Evolutionary conservation across 805 yeast genomes (phyloP), one percentile per base, ranked within the genome.

Genomic region (Ogataea zsoltii): DNA sequence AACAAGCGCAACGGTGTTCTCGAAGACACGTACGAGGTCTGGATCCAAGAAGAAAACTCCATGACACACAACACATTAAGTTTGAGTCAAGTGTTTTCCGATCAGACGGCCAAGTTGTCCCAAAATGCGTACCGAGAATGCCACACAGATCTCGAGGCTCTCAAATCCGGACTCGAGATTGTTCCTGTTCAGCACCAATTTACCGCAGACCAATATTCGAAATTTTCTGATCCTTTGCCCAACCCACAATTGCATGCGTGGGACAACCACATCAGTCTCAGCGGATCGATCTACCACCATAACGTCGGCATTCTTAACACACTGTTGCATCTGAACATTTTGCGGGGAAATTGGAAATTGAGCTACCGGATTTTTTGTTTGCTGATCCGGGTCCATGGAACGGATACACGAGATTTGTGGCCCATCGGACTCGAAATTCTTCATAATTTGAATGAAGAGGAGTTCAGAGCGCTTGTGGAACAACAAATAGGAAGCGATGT

Each of bases 361-460:
- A 85, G 87, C 0, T 80, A 78, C 54, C 71, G 71, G 43, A 63
- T 79, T 7, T 80, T 80, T 51, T 60, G 78, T 9, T 42, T 79
- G 2, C 58, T 85, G 17, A 58, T 81, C 2, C 60, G 84, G 41
- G 53, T 76, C 1, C 76, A 76, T 1, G 60, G 61, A 1, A 70
- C 78, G 10, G 88, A 85, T 57, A 58, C 83, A 5, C 66, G 80
- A 43, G 63, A 75, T 3, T 57, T 83, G 10, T 85, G 91, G 91
- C 77, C 85, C 0, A 30, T 83, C 0, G 90, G 86, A 0, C 61
- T 80, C 4, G 83, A 79, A 48, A 77, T 84, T 4, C 56, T 84
- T 17, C 55, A 57, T 26, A 44, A 58, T 18, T 37, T 62, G 37
- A 62, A 58, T 44, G 57, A 56, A 35, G 33, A 49, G 7, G 61